Evolutionary conservation across 1,284 basidiomycete genomes (phyloP), one percentile per base, ranked within the genome.

Genomic region (Puccinia coronata): DNA sequence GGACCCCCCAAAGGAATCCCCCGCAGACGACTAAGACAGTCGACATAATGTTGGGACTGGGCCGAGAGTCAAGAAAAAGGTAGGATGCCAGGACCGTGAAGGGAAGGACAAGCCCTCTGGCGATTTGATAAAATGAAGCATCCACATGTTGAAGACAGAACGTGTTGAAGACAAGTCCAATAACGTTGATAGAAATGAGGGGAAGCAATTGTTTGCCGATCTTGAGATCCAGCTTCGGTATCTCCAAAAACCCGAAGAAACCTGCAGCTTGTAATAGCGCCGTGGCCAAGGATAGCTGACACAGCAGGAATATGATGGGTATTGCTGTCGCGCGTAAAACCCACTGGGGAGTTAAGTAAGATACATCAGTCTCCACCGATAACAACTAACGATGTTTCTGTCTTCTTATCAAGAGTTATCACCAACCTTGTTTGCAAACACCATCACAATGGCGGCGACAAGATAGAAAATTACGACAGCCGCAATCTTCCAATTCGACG

Each of bases 121-220:
- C 92, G 84, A 94, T 92, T 91, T 92, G 93, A 85, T 95, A 95
- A 87, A 95, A 95, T 0, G 91, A 91, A 0, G 92, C 91, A 82
- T 92, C 92, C 47, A 93, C 92, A 81, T 90, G 90, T 90, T 94
- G 88, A 76, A 93, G 87, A 84, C 92, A 92, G 20, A 92, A 88
- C 0, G 91, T 92, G 84, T 93, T 92, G 88, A 92, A 92, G 14
- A 92, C 89, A 11, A 93, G 88, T 11, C 92, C 92, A 39, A 91
- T 87, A 43, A 92, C 90, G 84, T 92, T 92, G 57, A 92, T 90
- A 2, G 77, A 39, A 34, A 77, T 77, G 1, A 67, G 63, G 0
- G 61, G 75, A 49, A 77, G 23, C 36, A 67, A 41, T 12, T 28
- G 31, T 47, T 31, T 34, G 36, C 59, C 28, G 9, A 65, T 77